Base-by-base conservation (phyloP, 495 filamentous ascomycete species). In the Margaritispora aquatica region DNA sequence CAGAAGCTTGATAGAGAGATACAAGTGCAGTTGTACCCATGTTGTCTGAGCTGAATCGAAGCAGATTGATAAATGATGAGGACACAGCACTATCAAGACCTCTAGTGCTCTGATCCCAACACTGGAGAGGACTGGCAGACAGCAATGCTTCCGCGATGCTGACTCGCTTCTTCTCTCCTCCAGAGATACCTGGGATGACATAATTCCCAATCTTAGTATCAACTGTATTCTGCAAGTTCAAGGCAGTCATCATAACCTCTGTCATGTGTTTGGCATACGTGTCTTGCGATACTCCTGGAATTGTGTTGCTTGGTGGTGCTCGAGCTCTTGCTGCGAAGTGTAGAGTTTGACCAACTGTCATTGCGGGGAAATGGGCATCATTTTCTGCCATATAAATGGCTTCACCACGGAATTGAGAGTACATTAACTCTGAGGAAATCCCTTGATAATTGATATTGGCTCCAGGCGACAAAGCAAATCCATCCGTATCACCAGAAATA, bases 81-180 rank as follows among this genome's bases (percentile, higher is more conserved):
- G 89, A 88, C 36, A 85, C 90, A 57, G 87, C 83, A 56, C 83
- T 87, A 67, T 93, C 89, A 31, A 93, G 69, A 59, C 88, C 89
- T 68, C 88, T 76, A 2, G 89, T 92, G 59, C 83, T 88, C 70
- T 88, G 88, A 64, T 92, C 89, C 89, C 89, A 93, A 73, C 87
- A 89, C 63, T 88, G 86, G 11, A 92, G 70, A 0, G 84, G 27
- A 76, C 51, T 72, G 4, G 77, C 77, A 34, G 81, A 83, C 19
- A 90, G 71, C 3, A 79, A 77, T 58, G 76, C 77, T 62, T 92
- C 89, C 1, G 87, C 84, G 61, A 92, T 91, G 68, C 83, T 88
- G 48, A 90, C 86, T 58, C 89, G 83, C 72, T 92, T 92, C 10
- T 88, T 69, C 69, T 94, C 89, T 55, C 89, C 89, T 52, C 89